These are phyloP conservation scores for Mycena olivaceomarginata DNA, from an alignment of 768 basidiomycete species.

Conservation along the genomic window DNA sequence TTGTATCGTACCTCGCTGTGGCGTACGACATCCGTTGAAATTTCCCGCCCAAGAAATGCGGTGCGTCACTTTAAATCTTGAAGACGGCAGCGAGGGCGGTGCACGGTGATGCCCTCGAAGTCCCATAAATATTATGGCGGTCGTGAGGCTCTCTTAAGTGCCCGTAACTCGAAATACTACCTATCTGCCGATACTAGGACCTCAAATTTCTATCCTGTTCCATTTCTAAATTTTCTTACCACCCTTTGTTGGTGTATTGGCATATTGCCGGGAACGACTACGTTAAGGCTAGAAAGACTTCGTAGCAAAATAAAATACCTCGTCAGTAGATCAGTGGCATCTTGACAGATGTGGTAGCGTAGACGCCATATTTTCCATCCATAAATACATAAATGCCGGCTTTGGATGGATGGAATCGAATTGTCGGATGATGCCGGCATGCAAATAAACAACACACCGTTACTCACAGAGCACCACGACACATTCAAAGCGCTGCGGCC, in stretches of 20 bases:
- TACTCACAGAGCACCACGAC: constrained; percentile 27
- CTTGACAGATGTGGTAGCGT: neutral
- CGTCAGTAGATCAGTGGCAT: neutral
- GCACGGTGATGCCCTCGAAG: no score
- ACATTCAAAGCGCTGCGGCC: constrained; percentile 32
- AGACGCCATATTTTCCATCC: neutral
- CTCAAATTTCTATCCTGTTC: neutral
- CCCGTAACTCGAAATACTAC: no score
- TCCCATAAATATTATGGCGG: no score
- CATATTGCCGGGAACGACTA: neutral
- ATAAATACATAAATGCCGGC: neutral
- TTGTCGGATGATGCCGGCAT: constrained; percentile 27
- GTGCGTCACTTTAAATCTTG: neutral
- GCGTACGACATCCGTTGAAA: neutral
- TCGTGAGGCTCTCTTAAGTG: no score
- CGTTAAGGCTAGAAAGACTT: neutral
- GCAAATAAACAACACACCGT: constrained; percentile 23
- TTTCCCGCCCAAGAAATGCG: neutral
- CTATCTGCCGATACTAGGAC: no score
- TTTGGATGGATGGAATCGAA: constrained; percentile 14
- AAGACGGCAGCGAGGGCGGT: neutral
- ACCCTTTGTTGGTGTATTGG: neutral
- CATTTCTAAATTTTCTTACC: neutral
- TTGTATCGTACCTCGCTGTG: neutral
- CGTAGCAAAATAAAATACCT: neutral